Conservation (phyloP, 768 basidiomycete genomes). For the Strobilomyces confusus region DNA sequence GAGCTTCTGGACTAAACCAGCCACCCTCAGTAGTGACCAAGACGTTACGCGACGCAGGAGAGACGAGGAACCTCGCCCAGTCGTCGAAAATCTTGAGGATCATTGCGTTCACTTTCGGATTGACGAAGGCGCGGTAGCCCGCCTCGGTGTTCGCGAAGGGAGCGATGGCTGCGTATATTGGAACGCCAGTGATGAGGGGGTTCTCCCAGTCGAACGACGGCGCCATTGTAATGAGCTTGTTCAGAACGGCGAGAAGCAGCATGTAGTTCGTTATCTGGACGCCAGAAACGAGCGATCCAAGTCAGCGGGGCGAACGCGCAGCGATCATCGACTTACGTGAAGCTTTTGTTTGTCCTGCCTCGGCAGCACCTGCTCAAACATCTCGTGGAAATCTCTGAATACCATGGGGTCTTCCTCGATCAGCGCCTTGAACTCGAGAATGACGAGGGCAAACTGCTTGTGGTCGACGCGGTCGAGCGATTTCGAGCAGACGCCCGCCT, state of each 20-base stretch:
- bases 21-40: constrained; percentile 26
- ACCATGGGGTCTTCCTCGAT: constrained; percentile 21
- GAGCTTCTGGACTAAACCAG: background rate
- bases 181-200: constrained; percentile 19
- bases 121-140: constrained; percentile 20
- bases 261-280: background rate
- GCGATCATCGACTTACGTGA: constrained; percentile 3
- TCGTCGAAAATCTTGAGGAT: constrained; percentile 46
- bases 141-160: constrained; percentile 19
- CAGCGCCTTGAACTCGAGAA: constrained; percentile 22
- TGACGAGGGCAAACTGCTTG: constrained; percentile 8
- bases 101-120: constrained; percentile 40
- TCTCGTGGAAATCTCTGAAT: constrained; percentile 22
- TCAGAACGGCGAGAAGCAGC: constrained; percentile 6
- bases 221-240: constrained; percentile 8
- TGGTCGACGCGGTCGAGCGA: constrained; percentile 1
- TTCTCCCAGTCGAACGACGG: constrained; percentile 9
- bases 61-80: constrained; percentile 47
- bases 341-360: constrained; percentile 1
- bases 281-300: background rate
- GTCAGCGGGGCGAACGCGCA: background rate
- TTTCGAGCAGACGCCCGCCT: constrained; percentile 6
- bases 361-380: constrained; percentile 18
- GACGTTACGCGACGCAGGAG: constrained; percentile 39
- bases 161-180: constrained; percentile 15